Evolutionary conservation across 2,329 filamentous ascomycete genomes (phyloP), one percentile per base, ranked within the genome.

Genomic region (Paecilomyces dactylethromorphus): DNA sequence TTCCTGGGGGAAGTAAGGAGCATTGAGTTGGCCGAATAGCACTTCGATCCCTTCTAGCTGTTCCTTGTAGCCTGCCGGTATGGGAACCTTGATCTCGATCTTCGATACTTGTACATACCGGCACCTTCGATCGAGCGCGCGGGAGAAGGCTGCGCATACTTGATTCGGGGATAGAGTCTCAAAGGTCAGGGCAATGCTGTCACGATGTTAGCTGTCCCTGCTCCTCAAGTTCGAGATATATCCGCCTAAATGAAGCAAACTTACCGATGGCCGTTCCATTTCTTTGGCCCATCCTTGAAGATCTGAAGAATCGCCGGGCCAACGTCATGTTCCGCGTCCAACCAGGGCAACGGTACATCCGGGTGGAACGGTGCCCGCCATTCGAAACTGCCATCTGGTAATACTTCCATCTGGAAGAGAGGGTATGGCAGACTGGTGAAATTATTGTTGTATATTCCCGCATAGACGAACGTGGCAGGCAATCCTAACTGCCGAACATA

Each of bases 401-500:
- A 87, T 53, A 96, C 79, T 63, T 95, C 91, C 89, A 97, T 96
- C 77, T 92, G 94, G 78, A 97, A 97, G 3, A 97, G 82, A 1
- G 94, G 94, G 70, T 96, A 97, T 1, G 86, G 87, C 32, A 97
- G 82, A 53, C 90, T 94, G 31, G 93, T 97, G 76, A 97, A 99
- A 74, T 99, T 97, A 77, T 97, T 97, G 81, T 97, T 96, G 81
- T 97, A 99, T 68, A 97, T 97, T 60, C 93, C 94, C 10, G 92
- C 91, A 75, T 97, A 97, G 64, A 97, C 88, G 74, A 96, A 97
- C 0, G 93, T 97, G 0, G 92, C 87, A 0, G 91, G 91, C 11
- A 97, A 81, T 10, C 87, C 87, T 49, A 96, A 84, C 71, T 91
- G 85, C 59, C 90, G 86, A 56, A 97, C 84, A 74, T 97, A 96